A percentile compares a stretch with the other conserved stretches of the same genome.
Conservation (phyloP, 202 grass and related monocot genomes). For the Musa balbisiana region DNA sequence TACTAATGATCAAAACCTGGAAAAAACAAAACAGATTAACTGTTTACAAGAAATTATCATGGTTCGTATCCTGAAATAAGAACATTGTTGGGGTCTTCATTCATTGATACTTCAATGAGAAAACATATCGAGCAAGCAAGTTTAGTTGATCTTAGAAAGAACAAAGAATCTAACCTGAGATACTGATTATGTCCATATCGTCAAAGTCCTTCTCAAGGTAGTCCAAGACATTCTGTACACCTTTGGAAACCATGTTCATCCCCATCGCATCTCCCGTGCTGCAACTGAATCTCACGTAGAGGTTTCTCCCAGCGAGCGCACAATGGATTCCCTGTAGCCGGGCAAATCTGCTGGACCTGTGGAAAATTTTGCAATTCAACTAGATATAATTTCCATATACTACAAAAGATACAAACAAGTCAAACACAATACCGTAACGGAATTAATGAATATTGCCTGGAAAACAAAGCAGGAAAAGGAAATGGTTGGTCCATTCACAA, state of each 20-base stretch:
- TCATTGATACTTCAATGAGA: neutral
- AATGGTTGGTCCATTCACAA: neutral
- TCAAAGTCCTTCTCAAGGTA: constrained; percentile 71
- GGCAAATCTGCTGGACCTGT: constrained; percentile 89
- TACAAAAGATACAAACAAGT: neutral
- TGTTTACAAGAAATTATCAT: neutral
- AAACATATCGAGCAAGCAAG: neutral
- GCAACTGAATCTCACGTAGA: constrained; percentile 89
- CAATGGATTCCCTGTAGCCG: constrained; percentile 69
- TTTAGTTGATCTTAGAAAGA: neutral
- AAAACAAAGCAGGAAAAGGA: neutral
- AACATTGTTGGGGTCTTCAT: neutral
- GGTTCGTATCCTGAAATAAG: neutral
- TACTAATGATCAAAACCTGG: neutral
- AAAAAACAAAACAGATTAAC: neutral
- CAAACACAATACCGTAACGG: neutral
- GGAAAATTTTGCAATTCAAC: neutral
- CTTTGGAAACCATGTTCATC: constrained; percentile 99
- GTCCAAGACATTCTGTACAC: constrained; percentile 85
- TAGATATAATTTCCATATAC: neutral
- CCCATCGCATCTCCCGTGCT: constrained; percentile 96
- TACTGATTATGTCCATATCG: constrained; percentile 91
- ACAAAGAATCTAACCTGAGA: constrained; percentile 51
- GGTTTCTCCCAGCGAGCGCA: constrained; percentile 70
- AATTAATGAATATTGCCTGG: too few species aligned